Evolutionary conservation across 2,329 filamentous ascomycete species (phyloP), one percentile per base, ranked within the genome.

Genomic region (Apiospora marii): DNA sequence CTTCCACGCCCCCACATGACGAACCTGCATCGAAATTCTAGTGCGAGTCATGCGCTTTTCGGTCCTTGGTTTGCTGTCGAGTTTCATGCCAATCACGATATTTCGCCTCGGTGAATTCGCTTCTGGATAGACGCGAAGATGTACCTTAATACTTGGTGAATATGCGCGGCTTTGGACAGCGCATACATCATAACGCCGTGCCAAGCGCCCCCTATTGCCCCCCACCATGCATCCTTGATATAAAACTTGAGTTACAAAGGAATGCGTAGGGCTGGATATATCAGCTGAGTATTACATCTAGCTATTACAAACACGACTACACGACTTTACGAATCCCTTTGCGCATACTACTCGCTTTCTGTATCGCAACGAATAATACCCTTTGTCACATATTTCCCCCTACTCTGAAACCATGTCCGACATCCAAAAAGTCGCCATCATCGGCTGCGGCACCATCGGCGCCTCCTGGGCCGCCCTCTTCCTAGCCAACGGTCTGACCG

Each of bases 401-500:
- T 10, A 41, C 1, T 41, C 58, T 64, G 3, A 64, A 22, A 46
- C 34, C 58, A 74, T 72, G 71, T 70, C 71, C 1, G n/a, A 34
- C 30, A 72, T 74, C 24, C 61, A 74, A 37, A 71, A 37, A 51
- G 67, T 74, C 13, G 69, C 73, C 61, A 70, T 74, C 22, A 72
- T 74, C 1, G 73, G 73, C 22, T 71, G 71, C 53, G 73, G 73
- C 46, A 64, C 71, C 67, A 74, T 74, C 41, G 73, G 73, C 24
- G 71, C 71, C 19, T 71, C 71, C 19, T 74, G 73, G 73, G 71
- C 73, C 3, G 69, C 71, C 7, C 67, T 74, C 7, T 74, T 72
- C 37, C 48, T 74, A 1, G 71, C 73, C 34, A 44, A 73, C 13
- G 73, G 71, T 8, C 73, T 74, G 27, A 71, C 44, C 27, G 73